These are phyloP conservation scores for Claviceps pazoutovae DNA, from an alignment of 2,329 filamentous ascomycete species.

Conservation along the genomic window DNA sequence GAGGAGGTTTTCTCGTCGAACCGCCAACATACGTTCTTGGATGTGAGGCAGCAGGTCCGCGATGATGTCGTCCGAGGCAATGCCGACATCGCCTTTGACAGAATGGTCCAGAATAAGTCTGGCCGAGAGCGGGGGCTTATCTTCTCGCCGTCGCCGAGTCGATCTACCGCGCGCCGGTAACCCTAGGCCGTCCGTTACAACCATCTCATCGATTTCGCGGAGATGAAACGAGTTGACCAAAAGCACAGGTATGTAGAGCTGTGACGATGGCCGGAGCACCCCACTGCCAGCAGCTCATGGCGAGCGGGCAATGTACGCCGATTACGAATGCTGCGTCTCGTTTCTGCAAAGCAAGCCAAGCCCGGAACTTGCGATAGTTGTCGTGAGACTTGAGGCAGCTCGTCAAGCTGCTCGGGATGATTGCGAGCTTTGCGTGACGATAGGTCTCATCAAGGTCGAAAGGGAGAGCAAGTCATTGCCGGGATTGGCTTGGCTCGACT, in stretches of 20 bases:
- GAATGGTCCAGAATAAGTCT: conserved; percentile 74
- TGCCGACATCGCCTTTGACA: conserved; percentile 71
- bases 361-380: neutral
- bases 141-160: conserved; percentile 41
- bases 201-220: conserved; percentile 11
- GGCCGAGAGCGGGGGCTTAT: conserved; percentile 66
- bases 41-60: conserved; percentile 61
- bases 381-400: neutral
- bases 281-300: neutral
- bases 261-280: neutral
- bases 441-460: neutral
- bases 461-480: neutral
- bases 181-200: conserved; percentile 16
- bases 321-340: neutral
- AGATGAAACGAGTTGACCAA: neutral
- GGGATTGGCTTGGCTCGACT: neutral
- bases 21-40: conserved; percentile 32
- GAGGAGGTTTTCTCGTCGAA: neutral
- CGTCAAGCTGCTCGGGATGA: neutral
- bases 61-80: conserved; percentile 77
- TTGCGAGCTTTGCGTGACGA: neutral
- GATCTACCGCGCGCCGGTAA: conserved; percentile 22
- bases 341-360: neutral
- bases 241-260: neutral
- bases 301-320: neutral